Evolutionary conservation across 495 filamentous ascomycete genomes (phyloP), one percentile per base, ranked within the genome.

Genomic region (Aspergillus homomorphus): DNA sequence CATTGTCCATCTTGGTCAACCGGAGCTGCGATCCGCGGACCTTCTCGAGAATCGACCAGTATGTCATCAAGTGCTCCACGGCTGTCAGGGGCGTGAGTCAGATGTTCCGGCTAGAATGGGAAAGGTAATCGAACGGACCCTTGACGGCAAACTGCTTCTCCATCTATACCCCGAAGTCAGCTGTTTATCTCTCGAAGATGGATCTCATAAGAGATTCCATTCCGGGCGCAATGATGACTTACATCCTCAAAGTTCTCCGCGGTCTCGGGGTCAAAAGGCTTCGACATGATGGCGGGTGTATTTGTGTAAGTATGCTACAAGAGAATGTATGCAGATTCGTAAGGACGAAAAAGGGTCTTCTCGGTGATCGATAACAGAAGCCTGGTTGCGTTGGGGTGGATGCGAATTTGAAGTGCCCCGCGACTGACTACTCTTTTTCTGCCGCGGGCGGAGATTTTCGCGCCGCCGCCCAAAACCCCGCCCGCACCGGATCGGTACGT

Each of bases 111-210:
- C 53, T 23, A n/a, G 19, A 53, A 16, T 12, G 4, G 10, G 33
- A 22, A 45, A 8, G 20, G 49, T 45, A 20, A 3, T n/a, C 30
- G 30, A 30, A 68, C 78, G 21, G 66, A 90, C 90, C 89, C 81
- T 98, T 98, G 64, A 99, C 94, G 33, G 95, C 94, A 66, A 99
- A 99, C 74, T 98, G 95, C 81, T 96, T 97, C 83, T 99, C 94
- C 69, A 98, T 96, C 91, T 98, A 58, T 51, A 49, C 24, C 12
- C 54, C 26, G 56, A 56, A 44, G 63, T 77, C 30, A 77, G 73
- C 50, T 38, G 59, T 57, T 56, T 7, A 9, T 23, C 23, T 49
- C 28, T 26, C 15, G 18, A 20, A 28, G 30, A 33, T 18, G 15
- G 38, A 21, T 51, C 53, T 9, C 26, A 28, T 9, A 3, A 28